These are phyloP conservation scores for Globisporangium barbulae DNA, from an alignment of 352 stramenopile species.

Conservation along the genomic window DNA sequence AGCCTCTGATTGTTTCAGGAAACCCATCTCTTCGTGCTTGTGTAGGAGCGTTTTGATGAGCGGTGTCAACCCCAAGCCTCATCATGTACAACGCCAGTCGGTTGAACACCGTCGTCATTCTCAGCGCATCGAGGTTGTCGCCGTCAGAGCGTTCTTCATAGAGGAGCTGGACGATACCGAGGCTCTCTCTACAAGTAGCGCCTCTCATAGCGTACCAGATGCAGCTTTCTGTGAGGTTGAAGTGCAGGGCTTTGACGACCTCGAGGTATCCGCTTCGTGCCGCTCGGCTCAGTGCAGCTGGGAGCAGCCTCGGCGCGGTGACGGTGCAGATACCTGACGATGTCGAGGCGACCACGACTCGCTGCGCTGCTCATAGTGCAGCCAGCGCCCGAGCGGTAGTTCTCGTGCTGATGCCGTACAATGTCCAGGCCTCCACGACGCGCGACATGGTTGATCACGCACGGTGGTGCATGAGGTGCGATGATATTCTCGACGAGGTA, in stretches of 20 bases:
- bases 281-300: neutral
- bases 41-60: neutral
- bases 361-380: neutral
- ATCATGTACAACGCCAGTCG: neutral
- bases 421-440: neutral
- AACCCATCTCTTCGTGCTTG: neutral
- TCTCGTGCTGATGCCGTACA: neutral
- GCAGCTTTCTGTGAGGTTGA: neutral
- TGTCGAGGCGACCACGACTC: neutral
- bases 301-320: neutral
- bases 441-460: neutral
- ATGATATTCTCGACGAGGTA: neutral
- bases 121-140: neutral
- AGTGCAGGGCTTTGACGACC: neutral
- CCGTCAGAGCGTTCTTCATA: neutral
- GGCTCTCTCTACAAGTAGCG: neutral
- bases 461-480: neutral
- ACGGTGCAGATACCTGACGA: neutral
- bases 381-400: too few relatives aligned
- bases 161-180: neutral
- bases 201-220: neutral
- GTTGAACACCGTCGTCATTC: neutral
- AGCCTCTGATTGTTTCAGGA: neutral
- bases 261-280: neutral
- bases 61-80: neutral